A percentile compares a stretch with the other conserved stretches of the same genome.
Conservation (phyloP, 306 rosid genomes). For the Lathyrus sativus region DNA sequence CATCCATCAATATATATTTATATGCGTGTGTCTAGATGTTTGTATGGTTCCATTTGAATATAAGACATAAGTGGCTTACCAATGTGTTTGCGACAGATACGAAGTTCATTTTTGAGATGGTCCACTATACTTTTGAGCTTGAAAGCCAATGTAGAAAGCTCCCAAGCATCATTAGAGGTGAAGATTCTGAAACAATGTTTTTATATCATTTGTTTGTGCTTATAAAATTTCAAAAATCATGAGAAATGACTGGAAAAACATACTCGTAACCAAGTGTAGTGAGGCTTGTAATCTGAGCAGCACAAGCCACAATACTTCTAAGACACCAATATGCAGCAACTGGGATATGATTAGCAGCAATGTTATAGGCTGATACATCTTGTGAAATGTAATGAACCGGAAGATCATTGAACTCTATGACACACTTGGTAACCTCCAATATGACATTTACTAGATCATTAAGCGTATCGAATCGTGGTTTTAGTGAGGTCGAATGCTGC, state of each 20-base stretch:
- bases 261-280: conserved; percentile 55
- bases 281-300: conserved; percentile 51
- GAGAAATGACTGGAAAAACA: conserved; percentile 21
- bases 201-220: background rate
- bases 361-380: conserved; percentile 39
- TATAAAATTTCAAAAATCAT: background rate
- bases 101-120: conserved; percentile 55
- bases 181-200: conserved; percentile 48
- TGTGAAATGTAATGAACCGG: conserved; percentile 45
- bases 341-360: conserved; percentile 45
- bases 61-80: conserved; percentile 39
- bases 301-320: conserved; percentile 49
- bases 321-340: conserved; percentile 50
- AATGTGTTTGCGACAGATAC: conserved; percentile 43
- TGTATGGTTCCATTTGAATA: background rate
- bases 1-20: conserved; percentile 16
- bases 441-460: conserved; percentile 45
- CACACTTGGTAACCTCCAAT: conserved; percentile 50
- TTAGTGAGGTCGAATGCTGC: conserved; percentile 40
- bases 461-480: conserved; percentile 56
- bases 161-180: conserved; percentile 64
- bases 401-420: conserved; percentile 45
- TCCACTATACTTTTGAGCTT: conserved; percentile 57
- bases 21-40: background rate
- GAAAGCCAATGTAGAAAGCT: conserved; percentile 63